These are phyloP conservation scores for Rhodotorula babjevae DNA, from an alignment of 768 basidiomycete genomes.

Conservation along the genomic window DNA sequence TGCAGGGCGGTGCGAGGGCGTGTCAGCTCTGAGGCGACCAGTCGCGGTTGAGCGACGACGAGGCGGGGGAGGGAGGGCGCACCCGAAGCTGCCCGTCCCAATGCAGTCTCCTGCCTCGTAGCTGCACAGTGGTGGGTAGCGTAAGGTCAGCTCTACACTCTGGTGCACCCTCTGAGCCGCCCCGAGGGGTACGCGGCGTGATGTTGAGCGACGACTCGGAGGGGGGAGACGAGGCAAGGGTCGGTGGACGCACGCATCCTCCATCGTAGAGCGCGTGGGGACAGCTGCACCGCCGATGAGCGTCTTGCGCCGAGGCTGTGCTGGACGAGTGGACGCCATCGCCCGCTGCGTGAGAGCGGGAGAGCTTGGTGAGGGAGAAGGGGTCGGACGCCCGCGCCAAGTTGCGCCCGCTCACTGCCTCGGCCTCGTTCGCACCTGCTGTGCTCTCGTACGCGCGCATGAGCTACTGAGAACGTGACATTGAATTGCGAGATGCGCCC, in stretches of 20 bases:
- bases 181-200: neutral
- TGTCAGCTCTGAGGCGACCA: neutral
- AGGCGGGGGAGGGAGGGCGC: neutral
- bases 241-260: constrained; percentile 15
- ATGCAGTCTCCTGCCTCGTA: constrained; percentile 88
- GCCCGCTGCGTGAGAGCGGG: neutral
- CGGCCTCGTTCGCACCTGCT: no score
- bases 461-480: no score
- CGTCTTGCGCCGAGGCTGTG: constrained; percentile 22
- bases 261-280: constrained; percentile 20
- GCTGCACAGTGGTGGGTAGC: constrained; percentile 41
- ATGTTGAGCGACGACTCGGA: neutral
- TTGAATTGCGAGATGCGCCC: no score
- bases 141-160: neutral
- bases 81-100: constrained; percentile 92
- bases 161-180: neutral
- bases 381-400: neutral
- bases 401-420: no score
- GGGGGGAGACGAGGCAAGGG: neutral
- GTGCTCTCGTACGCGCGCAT: no score
- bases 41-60: neutral
- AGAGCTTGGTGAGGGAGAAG: neutral
- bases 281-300: constrained; percentile 38
- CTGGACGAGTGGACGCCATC: neutral
- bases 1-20: neutral